Conservation (phyloP, 208 protist species). For the Acanthamoeba quina region DNA sequence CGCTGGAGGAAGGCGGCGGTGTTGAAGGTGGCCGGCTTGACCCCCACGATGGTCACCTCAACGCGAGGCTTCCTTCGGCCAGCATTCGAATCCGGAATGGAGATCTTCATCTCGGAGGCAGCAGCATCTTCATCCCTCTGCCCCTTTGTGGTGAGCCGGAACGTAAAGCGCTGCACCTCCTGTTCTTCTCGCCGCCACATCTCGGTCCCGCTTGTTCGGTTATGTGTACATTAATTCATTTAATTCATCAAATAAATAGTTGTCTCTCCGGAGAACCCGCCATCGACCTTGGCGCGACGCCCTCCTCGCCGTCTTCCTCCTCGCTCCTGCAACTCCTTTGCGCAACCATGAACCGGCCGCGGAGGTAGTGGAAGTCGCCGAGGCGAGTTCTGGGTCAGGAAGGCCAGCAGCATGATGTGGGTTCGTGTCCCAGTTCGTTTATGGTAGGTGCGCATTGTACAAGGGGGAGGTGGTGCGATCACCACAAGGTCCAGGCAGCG, state of each 20-base stretch:
- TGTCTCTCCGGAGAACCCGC: not conserved
- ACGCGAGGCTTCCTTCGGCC: not conserved
- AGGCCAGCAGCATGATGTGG: no score
- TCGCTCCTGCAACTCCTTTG: no score
- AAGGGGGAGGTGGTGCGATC: no score
- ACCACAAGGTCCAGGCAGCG: no score
- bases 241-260: no score
- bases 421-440: no score
- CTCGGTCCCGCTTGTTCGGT: not conserved
- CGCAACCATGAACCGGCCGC: no score
- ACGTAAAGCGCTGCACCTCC: not conserved
- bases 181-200: not conserved
- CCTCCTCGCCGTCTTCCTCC: no score
- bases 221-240: not conserved
- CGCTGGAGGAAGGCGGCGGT: constrained; percentile 21
- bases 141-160: not conserved
- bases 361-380: no score
- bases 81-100: not conserved
- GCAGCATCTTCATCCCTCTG: not conserved
- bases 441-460: no score
- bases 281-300: not conserved
- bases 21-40: constrained; percentile 34
- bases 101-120: not conserved
- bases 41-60: not conserved
- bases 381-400: no score